Base-by-base conservation (phyloP, 2,329 filamentous ascomycete species). In the Microascus cirrosus region DNA sequence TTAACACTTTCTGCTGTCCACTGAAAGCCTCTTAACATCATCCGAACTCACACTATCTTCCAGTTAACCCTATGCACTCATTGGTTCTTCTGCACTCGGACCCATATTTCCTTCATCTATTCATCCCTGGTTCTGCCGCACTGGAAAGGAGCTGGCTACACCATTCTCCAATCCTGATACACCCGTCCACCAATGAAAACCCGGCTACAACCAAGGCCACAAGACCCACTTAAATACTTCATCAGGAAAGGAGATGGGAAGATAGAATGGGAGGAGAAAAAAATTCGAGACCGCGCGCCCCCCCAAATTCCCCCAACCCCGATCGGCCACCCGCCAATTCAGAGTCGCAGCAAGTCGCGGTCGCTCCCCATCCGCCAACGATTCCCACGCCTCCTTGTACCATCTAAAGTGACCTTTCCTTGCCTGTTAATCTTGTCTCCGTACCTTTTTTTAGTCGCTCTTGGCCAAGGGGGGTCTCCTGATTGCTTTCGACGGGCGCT, bases 241-340 rank as follows among this genome's bases (percentile, higher is more conserved):
- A 32, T 57, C 42, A 57, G 32, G 28, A 53, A 48, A 25, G 54
- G 36, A 24, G 24, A 48, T 22, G 4, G 18, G 45, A 22, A 28
- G 42, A 48, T 25, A 56, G 24, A 48, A 13, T 24, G 50, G 48
- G 22, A 15, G n/a, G 24, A 53, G 55, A 34, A 57, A 57, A 56
- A 57, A 52, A 51, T 57, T 53, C 32, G 48, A 57, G 55, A 57
- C 55, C 22, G 55, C 54, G 39, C 45, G 45, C 32, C 48, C 55
- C 42, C 51, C 51, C 51, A 28, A 34, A 32, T 39, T 53, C 55
- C 55, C 55, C 55, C 45, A 57, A 57, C 50, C 48, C 55, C 45
- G 55, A 57, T 57, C 55, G 45, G 55, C 55, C 55, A 57, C 55
- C 55, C 48, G 55, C 55, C 55, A 57, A 57, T 57, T 52, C 55